Base-by-base conservation (phyloP, 2,329 filamentous ascomycete species). In the Dendryphion nanum region DNA sequence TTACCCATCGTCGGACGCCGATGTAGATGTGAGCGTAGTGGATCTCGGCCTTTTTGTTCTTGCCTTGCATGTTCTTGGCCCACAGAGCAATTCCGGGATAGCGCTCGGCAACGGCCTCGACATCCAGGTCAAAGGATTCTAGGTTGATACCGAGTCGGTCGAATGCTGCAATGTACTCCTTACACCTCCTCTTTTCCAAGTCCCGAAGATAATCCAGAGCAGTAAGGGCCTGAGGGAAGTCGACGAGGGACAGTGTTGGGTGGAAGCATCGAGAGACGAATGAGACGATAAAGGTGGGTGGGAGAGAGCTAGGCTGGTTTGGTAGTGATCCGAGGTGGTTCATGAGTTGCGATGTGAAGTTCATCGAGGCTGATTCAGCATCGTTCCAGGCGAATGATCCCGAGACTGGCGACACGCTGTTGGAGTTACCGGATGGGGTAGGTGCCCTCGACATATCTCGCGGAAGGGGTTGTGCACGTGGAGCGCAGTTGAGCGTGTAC, bases 151-250 rank as follows among this genome's bases (percentile, higher is more conserved):
- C 71, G 18, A 83, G 65, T 38, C 76, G 71, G 37, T 70, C 64
- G 36, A 81, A 67, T 4, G 79, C 78, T 7, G 71, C 69, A 5
- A 69, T 66, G 29, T 82, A 69, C 51, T 84, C 81, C 38, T 76
- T 75, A 42, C 75, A 72, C 49, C 81, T 72, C 44, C 81, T 71
- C 31, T 66, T 73, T 55, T 85, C 80, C 6, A 85, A 66, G 44
- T 83, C 79, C 45, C 77, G 79, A 35, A 84, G 70, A 55, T 85
- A 85, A 61, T 85, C 81, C 37, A 85, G 67, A 6, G 78, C 80
- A 3, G 80, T 82, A 45, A 85, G 64, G 14, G 81, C 78, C 55
- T 84, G 80, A 15, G 78, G 76, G 47, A 84, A 85, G 62, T 84
- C 81, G 41, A 84, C 80, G 28, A 73, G 63, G 21, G 73, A 68